phyloP scores from a whole-genome alignment of 1,139 yeast genomes.

The Yamadazyma sp. region DNA sequence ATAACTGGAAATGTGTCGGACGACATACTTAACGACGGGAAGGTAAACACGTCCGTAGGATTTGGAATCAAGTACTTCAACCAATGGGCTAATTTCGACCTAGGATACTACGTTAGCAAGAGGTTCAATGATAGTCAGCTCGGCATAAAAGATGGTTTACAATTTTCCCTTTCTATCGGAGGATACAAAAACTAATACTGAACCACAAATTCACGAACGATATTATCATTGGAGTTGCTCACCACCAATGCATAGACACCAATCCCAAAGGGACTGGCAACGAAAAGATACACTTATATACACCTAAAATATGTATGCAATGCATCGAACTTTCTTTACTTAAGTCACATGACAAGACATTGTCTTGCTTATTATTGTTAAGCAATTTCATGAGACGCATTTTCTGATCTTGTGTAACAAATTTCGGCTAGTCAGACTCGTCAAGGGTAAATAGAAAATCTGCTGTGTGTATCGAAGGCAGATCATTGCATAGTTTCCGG shows the following conservation, averaged over 20 bases:
- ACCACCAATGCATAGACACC: background rate
- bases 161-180: conserved; percentile 46
- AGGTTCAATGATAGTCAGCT: conserved; percentile 21
- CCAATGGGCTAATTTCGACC: conserved; percentile 47
- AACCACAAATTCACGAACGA: background rate
- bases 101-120: conserved; percentile 44
- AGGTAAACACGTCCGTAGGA: conserved; percentile 37
- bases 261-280: background rate
- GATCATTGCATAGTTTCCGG: too few species aligned
- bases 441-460: background rate
- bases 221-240: background rate
- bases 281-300: background rate
- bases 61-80: conserved; percentile 44
- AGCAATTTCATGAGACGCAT: conserved; percentile 1
- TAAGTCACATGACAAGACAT: too few species aligned
- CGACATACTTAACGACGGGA: conserved; percentile 24
- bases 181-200: conserved; percentile 29
- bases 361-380: too few species aligned
- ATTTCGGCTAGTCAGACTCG: background rate
- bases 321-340: too few species aligned
- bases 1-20: conserved; percentile 35
- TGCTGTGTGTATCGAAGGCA: background rate
- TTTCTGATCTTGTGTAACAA: background rate
- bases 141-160: conserved; percentile 48
- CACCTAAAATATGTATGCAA: background rate